Conservation (phyloP, 2,329 filamentous ascomycete genomes). For the Xenosphaeropsis pyriputrescens region DNA sequence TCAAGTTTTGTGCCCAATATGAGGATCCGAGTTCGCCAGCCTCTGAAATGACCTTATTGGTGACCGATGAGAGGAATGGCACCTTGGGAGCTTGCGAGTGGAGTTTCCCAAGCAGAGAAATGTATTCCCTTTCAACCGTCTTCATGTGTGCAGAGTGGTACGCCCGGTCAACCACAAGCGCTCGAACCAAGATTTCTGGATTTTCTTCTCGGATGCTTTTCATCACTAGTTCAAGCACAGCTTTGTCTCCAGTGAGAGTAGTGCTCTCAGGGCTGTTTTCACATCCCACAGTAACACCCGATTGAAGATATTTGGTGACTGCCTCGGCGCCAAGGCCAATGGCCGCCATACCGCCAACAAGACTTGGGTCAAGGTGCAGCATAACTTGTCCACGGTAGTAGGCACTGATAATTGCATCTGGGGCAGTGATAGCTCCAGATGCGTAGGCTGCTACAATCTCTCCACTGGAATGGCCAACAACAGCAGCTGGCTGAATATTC, state of each 20-base stretch:
- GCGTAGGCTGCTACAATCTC: slow-evolving; percentile 17
- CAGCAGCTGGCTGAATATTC: slow-evolving; percentile 9
- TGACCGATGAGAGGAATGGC: not conserved
- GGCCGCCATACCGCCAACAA: slow-evolving; percentile 40
- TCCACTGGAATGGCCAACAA: slow-evolving; percentile 16
- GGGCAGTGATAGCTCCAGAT: slow-evolving; percentile 7
- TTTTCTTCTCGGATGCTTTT: slow-evolving; percentile 3
- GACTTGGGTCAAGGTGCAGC: slow-evolving; percentile 6
- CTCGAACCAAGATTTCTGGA: not conserved
- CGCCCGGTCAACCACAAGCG: slow-evolving; percentile 4
- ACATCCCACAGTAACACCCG: slow-evolving; percentile 12
- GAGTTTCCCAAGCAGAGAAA: not conserved
- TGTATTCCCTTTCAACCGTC: not conserved
- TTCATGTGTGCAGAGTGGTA: slow-evolving; percentile 9
- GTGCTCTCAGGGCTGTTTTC: slow-evolving; percentile 8
- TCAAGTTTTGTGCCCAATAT: slow-evolving; percentile 3
- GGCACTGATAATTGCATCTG: slow-evolving; percentile 11
- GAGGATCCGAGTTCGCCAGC: not conserved
- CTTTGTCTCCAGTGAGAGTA: slow-evolving; percentile 7
- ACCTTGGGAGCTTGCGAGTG: not conserved
- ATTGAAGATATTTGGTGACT: slow-evolving; percentile 7
- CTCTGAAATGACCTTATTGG: not conserved
- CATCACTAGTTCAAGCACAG: slow-evolving; percentile 2
- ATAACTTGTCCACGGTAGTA: slow-evolving; percentile 13
- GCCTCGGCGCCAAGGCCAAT: slow-evolving; percentile 19